Percentiles rank a stretch among this genome's conserved stretches.
Evolutionary conservation across 805 yeast genomes (phyloP).

Genomic region (Saturnispora besseyi): DNA sequence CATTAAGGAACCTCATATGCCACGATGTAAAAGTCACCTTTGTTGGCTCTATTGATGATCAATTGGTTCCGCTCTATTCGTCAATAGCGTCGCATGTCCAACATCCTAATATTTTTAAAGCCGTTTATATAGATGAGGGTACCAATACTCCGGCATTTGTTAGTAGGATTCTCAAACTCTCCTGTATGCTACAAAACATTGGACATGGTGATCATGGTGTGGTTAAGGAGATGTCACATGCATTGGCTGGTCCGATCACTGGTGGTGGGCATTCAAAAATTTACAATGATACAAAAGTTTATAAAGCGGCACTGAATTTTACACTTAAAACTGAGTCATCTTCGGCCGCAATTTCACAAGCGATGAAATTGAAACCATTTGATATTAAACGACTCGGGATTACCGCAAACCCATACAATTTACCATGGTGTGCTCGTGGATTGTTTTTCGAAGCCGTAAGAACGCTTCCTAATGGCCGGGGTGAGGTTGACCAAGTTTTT

Average conservation of each 20-base stretch:
- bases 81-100: constrained; percentile 71
- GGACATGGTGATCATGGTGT: constrained; percentile 85
- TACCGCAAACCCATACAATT: constrained; percentile 58
- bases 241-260: constrained; percentile 82
- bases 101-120: constrained; percentile 86
- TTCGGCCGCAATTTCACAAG: constrained; percentile 19
- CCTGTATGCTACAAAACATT: constrained; percentile 62
- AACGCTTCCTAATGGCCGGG: constrained; percentile 33
- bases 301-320: constrained; percentile 67
- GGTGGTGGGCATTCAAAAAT: constrained; percentile 93
- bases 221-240: constrained; percentile 68
- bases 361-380: constrained; percentile 31
- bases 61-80: constrained; percentile 85
- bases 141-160: constrained; percentile 76
- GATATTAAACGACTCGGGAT: constrained; percentile 57
- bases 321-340: constrained; percentile 57
- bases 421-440: constrained; percentile 93
- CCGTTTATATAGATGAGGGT: constrained; percentile 79
- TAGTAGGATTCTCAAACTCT: constrained; percentile 60
- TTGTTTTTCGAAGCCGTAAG: constrained; percentile 46
- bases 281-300: constrained; percentile 78
- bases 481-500: constrained; percentile 52
- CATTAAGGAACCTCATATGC: constrained; percentile 53
- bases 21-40: constrained; percentile 71
- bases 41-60: constrained; percentile 89